A percentile compares a stretch with the other conserved stretches of the same genome.
These are phyloP conservation scores for Arthrobotrys conoides DNA, from an alignment of 2,329 filamentous ascomycete species.

Conservation along the genomic window DNA sequence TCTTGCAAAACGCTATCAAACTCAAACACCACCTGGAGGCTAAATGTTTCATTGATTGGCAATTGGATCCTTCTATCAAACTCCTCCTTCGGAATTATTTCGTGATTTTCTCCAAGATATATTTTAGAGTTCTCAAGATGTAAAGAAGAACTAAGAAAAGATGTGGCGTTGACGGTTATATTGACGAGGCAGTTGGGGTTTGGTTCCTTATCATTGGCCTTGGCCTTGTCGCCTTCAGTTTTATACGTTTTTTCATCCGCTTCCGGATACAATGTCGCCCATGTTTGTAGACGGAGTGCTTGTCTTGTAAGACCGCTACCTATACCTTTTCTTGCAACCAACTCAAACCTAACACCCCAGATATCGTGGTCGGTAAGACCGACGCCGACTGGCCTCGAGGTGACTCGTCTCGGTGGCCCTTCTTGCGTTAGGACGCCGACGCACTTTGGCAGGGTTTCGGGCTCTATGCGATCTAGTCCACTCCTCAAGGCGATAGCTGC, in stretches of 20 bases:
- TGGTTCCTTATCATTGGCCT: too few relatives aligned
- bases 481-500: slow-evolving; percentile 19
- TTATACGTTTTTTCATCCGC: too few relatives aligned
- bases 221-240: too few relatives aligned
- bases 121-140: neutral
- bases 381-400: neutral
- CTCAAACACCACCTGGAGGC: slow-evolving; percentile 16
- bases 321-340: neutral
- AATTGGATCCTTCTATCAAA: neutral
- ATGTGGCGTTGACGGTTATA: slow-evolving; percentile 20
- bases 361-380: slow-evolving; percentile 34
- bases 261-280: neutral
- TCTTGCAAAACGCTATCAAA: neutral
- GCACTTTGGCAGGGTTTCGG: too few relatives aligned
- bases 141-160: slow-evolving; percentile 1
- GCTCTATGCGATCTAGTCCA: neutral
- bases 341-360: slow-evolving; percentile 17
- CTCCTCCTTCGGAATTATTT: neutral
- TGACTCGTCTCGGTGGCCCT: too few relatives aligned
- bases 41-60: neutral
- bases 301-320: neutral
- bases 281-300: slow-evolving; percentile 19
- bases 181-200: neutral
- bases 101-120: neutral
- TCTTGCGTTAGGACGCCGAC: too few relatives aligned